Evolutionary conservation across 2,329 filamentous ascomycete genomes (phyloP), one percentile per base, ranked within the genome.

Genomic region (Monosporascus sp.): DNA sequence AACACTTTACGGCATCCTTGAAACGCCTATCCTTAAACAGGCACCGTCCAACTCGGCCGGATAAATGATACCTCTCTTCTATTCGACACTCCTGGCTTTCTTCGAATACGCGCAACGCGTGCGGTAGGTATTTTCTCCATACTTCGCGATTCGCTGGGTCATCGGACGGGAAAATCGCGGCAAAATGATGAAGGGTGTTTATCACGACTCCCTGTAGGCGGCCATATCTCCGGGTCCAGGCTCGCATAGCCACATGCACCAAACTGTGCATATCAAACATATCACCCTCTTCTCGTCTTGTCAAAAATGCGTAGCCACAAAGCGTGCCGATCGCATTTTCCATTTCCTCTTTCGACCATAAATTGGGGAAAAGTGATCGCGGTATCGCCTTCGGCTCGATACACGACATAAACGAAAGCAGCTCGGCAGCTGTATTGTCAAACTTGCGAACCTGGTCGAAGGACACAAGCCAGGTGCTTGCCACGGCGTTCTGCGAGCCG

Each of bases 381-480:
- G 74, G 69, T 48, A 77, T 74, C 0, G 66, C 66, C 53, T 71
- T 71, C 0, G 69, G 65, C 52, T 74, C 69, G 44, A 79, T 69
- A 22, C 62, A 71, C 1, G 70, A 70, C 17, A 74, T 66, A 48
- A 75, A 72, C 0, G 63, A 67, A 0, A 79, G 62, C 38, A 74
- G 53, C 0, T 68, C 52, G 37, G 68, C 69, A 1, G 74, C 74
- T 4, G 59, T 36, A 2, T 49, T 5, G 46, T 72, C 56, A 1
- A 26, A 52, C 31, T 56, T 52, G 20, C 56, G 58, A 24, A 76
- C 72, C 31, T 70, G 64, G 17, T 73, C 59, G 36, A 78, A 73
- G 0, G 74, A 75, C 17, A 77, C 63, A 1, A 73, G 56, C 62
- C 67, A 73, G 1, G 74, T 74, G 0, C 64, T 66, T 5, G 69